These are phyloP conservation scores for Misopates orontium DNA, from an alignment of 257 asterid genomes.

Conservation along the genomic window DNA sequence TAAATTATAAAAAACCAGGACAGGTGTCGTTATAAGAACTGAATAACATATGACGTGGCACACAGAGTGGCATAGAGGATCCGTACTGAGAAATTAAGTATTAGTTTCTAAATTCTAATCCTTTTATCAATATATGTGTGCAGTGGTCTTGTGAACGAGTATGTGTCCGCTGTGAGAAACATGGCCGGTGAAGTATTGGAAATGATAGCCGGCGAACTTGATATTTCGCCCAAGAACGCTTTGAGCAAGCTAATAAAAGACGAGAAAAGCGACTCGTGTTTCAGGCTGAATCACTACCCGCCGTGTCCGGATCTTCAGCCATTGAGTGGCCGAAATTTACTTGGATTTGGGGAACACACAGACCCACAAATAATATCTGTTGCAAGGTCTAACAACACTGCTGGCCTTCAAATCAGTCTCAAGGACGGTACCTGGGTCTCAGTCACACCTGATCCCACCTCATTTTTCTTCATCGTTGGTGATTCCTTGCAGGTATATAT, in stretches of 20 bases:
- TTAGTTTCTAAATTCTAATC: background rate
- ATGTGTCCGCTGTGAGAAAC: conserved; percentile 30
- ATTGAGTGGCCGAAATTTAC: conserved; percentile 33
- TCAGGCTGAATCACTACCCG: conserved; percentile 61
- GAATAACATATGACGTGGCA: no score
- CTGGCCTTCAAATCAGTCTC: conserved; percentile 45
- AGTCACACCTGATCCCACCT: conserved; percentile 46
- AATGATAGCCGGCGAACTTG: conserved; percentile 47
- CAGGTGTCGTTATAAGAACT: no score
- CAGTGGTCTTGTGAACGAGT: conserved; percentile 45
- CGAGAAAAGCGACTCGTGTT: conserved; percentile 40
- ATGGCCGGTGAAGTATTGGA: conserved; percentile 47
- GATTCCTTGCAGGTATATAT: conserved; percentile 46
- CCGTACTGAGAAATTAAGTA: background rate
- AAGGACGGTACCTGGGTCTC: conserved; percentile 45
- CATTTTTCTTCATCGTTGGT: conserved; percentile 56
- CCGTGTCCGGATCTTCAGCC: conserved; percentile 44
- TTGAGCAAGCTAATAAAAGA: conserved; percentile 41
- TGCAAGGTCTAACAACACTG: conserved; percentile 37
- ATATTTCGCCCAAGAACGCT: conserved; percentile 2
- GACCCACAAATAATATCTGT: conserved; percentile 57
- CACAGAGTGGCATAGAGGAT: no score
- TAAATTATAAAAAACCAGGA: no score
- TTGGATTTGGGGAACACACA: conserved; percentile 61
- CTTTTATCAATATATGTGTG: background rate